A percentile compares a stretch with the other conserved stretches of the same genome.
Evolutionary conservation across 2,329 filamentous ascomycete genomes (phyloP).

Genomic region (Blastomyces emzantsi): DNA sequence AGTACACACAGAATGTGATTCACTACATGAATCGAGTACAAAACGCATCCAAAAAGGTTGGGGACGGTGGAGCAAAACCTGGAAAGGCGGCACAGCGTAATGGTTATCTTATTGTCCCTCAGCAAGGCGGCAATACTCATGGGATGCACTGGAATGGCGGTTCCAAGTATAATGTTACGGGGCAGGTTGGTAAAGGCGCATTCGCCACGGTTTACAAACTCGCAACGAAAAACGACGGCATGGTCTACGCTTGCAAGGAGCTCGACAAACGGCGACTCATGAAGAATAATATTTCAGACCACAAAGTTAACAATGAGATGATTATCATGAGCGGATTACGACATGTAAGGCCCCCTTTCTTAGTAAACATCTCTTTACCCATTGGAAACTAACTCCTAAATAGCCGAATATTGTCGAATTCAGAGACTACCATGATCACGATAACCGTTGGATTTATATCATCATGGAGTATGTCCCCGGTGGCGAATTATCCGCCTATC

Average conservation of each 20-base stretch:
- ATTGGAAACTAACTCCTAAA: conserved; percentile 10
- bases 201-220: conserved; percentile 92
- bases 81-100: neutral
- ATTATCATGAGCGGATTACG: conserved; percentile 80
- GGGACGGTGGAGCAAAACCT: conserved; percentile 8
- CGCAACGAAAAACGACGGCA: conserved; percentile 73
- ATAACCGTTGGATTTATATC: conserved; percentile 72
- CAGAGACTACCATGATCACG: conserved; percentile 77
- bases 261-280: conserved; percentile 88
- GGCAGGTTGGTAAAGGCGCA: conserved; percentile 79
- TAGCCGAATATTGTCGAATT: conserved; percentile 86
- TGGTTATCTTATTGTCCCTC: conserved; percentile 12
- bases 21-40: conserved; percentile 49
- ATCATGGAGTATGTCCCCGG: conserved; percentile 89
- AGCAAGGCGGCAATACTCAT: conserved; percentile 36
- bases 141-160: conserved; percentile 77
- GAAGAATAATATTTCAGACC: conserved; percentile 81
- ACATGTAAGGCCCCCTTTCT: conserved; percentile 54
- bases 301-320: conserved; percentile 95
- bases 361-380: neutral
- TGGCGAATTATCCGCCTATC: conserved; percentile 71
- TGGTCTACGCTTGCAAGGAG: conserved; percentile 84
- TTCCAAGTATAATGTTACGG: conserved; percentile 71
- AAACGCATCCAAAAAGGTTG: conserved; percentile 11
- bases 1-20: conserved; percentile 61